Evolutionary conservation across 2,329 filamentous ascomycete genomes (phyloP), one percentile per base, ranked within the genome.

Genomic region (Monilinia polystroma): DNA sequence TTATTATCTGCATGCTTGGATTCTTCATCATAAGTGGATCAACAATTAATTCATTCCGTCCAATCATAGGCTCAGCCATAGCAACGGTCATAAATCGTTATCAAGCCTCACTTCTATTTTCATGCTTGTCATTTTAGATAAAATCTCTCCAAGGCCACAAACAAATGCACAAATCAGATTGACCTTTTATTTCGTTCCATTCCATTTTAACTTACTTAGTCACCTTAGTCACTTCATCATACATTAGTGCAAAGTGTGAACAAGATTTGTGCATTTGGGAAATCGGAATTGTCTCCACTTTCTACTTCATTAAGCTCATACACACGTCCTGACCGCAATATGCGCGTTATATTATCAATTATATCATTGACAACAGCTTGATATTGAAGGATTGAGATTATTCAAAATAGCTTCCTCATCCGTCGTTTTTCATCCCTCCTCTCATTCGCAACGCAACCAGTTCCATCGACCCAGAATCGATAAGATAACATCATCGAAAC

Each of bases 351-450:
- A n/a, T 54, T 55, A n/a, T 23, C 51, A 54, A 43, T 63, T 55
- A 23, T 43, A 43, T 63, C 35, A 63, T 16, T n/a, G 11, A n/a
- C 35, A 43, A 29, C 20, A 43, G 29, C 60, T 55, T 63, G 60
- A 63, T 55, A 49, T 63, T 43, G 51, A 20, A 32, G 45, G 45
- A 14, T 14, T 32, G 14, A 55, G 41, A 55, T 32, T 66, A 63
- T 70, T 72, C 73, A 73, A 58, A 23, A 73, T 74, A 73, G 59
- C 69, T 66, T 70, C 71, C 53, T 67, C 64, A 63, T 32, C 35
- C 18, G 32, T 58, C n/a, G 26, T 64, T 32, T 32, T 53, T 32
- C 52, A 67, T 71, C 72, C 72, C 71, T 74, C 71, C 71, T 74
- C 70, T 71, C 32, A 53, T 41, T 49, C 67, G 32, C 29, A 60